These are phyloP conservation scores for Ramalina intermedia DNA, from an alignment of 495 filamentous ascomycete species.

Conservation along the genomic window DNA sequence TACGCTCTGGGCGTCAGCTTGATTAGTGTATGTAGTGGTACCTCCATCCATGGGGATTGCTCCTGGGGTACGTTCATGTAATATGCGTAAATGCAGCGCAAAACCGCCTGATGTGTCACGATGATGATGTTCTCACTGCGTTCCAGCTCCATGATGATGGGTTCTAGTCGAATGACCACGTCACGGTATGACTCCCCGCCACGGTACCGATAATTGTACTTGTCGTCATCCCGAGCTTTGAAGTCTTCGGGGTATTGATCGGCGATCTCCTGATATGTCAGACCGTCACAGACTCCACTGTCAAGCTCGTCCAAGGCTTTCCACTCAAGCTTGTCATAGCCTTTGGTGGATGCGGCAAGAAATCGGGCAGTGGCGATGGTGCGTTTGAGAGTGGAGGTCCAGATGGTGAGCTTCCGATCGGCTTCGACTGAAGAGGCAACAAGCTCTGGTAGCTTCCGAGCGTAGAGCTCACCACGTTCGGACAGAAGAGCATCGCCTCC, in stretches of 20 bases:
- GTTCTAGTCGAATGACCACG: conserved; percentile 91
- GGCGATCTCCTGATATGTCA: conserved; percentile 90
- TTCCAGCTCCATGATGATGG: conserved; percentile 98
- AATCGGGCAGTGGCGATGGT: conserved; percentile 84
- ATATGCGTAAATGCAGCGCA: conserved; percentile 95
- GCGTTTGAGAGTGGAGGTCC: conserved; percentile 89
- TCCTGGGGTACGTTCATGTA: conserved; percentile 95
- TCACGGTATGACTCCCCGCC: conserved; percentile 95
- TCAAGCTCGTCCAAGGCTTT: conserved; percentile 97
- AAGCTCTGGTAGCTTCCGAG: conserved; percentile 62
- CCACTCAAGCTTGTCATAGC: conserved; percentile 89
- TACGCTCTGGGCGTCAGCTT: conserved; percentile 94
- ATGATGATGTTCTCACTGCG: conserved; percentile 93
- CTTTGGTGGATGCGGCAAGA: conserved; percentile 41
- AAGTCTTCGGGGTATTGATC: conserved; percentile 88
- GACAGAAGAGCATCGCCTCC: conserved; percentile 85
- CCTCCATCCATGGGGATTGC: conserved; percentile 91
- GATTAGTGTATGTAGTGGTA: conserved; percentile 87
- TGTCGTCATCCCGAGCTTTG: conserved; percentile 84
- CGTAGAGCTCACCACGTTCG: conserved; percentile 74
- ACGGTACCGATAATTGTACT: conserved; percentile 97
- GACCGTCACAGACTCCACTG: conserved; percentile 86
- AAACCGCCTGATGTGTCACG: conserved; percentile 91
- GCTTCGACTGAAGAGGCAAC: conserved; percentile 67
- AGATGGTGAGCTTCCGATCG: conserved; percentile 75